Percentiles rank a stretch among this genome's conserved stretches.
Evolutionary conservation across 2,329 filamentous ascomycete genomes (phyloP).

Genomic region (Trichoderma citrinoviride): DNA sequence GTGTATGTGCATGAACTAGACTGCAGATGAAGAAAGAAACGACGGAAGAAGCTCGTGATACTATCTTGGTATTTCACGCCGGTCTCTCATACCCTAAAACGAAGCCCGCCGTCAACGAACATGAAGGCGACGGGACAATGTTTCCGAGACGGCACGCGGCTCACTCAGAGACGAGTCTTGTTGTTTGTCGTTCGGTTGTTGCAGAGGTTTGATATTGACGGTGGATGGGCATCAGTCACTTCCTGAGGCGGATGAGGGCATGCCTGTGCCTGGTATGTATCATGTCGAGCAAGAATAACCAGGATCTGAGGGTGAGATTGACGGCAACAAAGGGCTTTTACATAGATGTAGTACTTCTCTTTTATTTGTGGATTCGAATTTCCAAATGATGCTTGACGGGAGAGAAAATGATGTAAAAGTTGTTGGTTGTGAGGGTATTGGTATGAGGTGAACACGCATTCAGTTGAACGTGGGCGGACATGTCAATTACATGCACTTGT

Average conservation of each 20-base stretch:
- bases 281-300: not conserved
- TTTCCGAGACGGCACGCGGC: slow-evolving; percentile 30
- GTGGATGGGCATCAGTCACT: not conserved
- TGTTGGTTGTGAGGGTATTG: no score
- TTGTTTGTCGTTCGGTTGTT: slow-evolving; percentile 29
- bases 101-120: not conserved
- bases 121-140: slow-evolving; percentile 29
- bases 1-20: not conserved
- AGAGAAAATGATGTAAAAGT: not conserved
- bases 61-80: no score
- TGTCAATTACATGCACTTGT: no score
- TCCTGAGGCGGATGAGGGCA: not conserved
- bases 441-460: no score
- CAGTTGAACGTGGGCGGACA: no score
- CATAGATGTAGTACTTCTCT: not conserved
- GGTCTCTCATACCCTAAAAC: no score
- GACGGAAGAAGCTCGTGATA: no score
- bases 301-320: not conserved
- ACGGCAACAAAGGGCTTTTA: not conserved
- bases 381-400: not conserved
- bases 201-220: slow-evolving; percentile 23
- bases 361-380: not conserved
- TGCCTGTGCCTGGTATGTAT: slow-evolving; percentile 1
- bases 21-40: not conserved
- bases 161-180: slow-evolving; percentile 17